Conservation (phyloP, 208 protist genomes). For the Leishmania braziliensis region DNA sequence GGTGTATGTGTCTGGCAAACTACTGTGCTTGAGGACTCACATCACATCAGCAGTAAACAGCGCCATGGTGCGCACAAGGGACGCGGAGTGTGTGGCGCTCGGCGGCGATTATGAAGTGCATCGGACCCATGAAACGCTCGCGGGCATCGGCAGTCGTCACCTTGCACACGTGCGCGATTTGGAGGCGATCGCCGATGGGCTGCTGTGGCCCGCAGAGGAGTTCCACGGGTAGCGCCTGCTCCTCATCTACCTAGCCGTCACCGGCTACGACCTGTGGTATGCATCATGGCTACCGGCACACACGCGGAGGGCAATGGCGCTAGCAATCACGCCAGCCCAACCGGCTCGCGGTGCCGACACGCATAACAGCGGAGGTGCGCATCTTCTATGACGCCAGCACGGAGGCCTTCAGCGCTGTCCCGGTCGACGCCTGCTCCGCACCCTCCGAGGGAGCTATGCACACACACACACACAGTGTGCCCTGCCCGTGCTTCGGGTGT, state of each 20-base stretch:
- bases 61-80: neutral
- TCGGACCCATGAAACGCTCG: neutral
- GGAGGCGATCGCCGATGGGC: neutral
- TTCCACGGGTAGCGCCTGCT: neutral
- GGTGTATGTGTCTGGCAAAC: neutral
- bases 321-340: neutral
- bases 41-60: neutral
- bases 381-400: neutral
- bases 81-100: neutral
- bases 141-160: neutral
- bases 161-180: neutral
- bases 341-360: neutral
- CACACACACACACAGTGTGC: neutral
- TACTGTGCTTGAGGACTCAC: neutral
- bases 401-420: neutral
- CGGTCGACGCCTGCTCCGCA: neutral
- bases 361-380: constrained; percentile 4
- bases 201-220: neutral
- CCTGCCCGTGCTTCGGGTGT: neutral
- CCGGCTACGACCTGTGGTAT: neutral
- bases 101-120: neutral
- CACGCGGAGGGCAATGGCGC: neutral
- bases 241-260: constrained; percentile 7
- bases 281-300: constrained; percentile 10
- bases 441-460: neutral